Percentiles rank a stretch among this genome's conserved stretches.
Conservation (phyloP, 352 stramenopile species). For the Pythium rhizo-oryzae region DNA sequence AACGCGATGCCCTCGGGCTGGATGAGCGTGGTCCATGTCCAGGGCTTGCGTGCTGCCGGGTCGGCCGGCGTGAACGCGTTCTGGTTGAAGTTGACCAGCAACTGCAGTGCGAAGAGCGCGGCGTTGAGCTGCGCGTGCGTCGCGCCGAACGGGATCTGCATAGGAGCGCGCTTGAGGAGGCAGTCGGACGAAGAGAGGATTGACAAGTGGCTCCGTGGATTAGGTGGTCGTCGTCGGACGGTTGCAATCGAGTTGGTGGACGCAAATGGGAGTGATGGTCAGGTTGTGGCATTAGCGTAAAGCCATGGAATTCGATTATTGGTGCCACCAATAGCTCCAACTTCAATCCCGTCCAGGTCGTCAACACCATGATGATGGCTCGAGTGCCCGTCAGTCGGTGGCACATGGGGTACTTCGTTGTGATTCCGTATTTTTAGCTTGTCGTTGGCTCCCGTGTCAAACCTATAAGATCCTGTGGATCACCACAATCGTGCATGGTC, state of each 20-base stretch:
- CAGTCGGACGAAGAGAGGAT: neutral
- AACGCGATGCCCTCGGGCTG: constrained; percentile 60
- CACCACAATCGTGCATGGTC: too few species aligned
- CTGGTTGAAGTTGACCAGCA: constrained; percentile 46
- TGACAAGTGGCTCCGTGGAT: too few species aligned
- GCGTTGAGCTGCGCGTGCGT: constrained; percentile 54
- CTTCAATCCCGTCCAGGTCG: constrained; percentile 12
- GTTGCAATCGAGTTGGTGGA: neutral
- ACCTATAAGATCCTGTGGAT: neutral
- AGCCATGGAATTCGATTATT: neutral
- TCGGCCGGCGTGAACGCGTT: constrained; percentile 36
- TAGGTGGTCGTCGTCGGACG: neutral
- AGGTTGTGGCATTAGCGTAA: neutral
- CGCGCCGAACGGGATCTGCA: constrained; percentile 14
- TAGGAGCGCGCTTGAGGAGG: neutral
- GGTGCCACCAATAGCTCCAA: constrained; percentile 5
- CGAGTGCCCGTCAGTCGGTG: constrained; percentile 15
- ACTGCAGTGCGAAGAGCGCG: constrained; percentile 55
- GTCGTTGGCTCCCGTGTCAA: neutral
- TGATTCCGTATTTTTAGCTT: neutral
- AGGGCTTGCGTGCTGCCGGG: constrained; percentile 29
- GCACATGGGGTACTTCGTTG: constrained; percentile 1
- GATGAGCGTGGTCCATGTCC: constrained; percentile 50
- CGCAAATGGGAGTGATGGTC: neutral
- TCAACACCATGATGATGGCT: constrained; percentile 24